Conservation (phyloP, 257 asterid genomes). For the Nicotiana undulata region DNA sequence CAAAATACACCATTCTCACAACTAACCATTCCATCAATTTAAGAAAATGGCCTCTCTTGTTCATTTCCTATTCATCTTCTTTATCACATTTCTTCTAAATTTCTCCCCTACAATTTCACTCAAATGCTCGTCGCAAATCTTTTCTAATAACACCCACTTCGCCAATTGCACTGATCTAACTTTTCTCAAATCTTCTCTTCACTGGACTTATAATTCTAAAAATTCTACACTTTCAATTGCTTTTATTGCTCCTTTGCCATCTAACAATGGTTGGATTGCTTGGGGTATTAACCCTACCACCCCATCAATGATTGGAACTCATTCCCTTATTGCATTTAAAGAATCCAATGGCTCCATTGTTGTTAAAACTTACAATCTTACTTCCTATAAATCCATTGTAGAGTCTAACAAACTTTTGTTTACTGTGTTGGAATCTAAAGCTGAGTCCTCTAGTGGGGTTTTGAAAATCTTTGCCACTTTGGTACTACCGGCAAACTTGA, state of each 20-base stretch:
- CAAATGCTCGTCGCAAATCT: constrained; percentile 32
- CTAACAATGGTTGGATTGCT: constrained; percentile 58
- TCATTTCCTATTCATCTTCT: constrained; percentile 8
- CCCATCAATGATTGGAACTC: constrained; percentile 57
- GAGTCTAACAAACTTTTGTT: constrained; percentile 38
- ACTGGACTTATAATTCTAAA: constrained; percentile 47
- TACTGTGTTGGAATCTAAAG: constrained; percentile 33
- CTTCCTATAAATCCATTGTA: constrained; percentile 23
- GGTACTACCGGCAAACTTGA: constrained; percentile 30
- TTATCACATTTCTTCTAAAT: constrained; percentile 23
- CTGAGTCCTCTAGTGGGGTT: constrained; percentile 32
- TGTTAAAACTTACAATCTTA: constrained; percentile 44
- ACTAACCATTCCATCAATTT: not conserved
- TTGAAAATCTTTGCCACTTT: constrained; percentile 47
- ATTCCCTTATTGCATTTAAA: constrained; percentile 43
- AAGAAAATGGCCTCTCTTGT: constrained; percentile 24
- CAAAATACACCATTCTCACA: not conserved
- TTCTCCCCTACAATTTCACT: constrained; percentile 33
- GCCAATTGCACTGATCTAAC: constrained; percentile 49
- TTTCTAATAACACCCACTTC: constrained; percentile 18
- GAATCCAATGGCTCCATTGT: constrained; percentile 37
- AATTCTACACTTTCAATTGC: constrained; percentile 41
- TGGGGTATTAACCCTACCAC: constrained; percentile 68
- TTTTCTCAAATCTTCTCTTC: constrained; percentile 49
- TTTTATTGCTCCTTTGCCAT: constrained; percentile 47